These are phyloP conservation scores for Tarenaya hassleriana DNA, from an alignment of 345 rosid species.

Conservation along the genomic window DNA sequence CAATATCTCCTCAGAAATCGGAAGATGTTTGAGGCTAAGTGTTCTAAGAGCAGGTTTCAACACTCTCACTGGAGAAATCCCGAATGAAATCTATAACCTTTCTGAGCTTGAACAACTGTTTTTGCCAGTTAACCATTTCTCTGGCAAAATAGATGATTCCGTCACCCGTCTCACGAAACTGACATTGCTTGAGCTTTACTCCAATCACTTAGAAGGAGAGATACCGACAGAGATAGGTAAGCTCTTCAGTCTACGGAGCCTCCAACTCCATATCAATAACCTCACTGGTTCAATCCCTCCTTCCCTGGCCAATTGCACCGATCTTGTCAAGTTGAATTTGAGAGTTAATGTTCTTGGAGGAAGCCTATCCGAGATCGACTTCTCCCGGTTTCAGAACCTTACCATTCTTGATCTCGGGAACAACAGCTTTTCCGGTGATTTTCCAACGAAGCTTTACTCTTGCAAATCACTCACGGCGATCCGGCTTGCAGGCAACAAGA, in stretches of 20 bases:
- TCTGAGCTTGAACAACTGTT: slow-evolving; percentile 42
- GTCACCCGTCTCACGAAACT: slow-evolving; percentile 41
- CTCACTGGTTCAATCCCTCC: slow-evolving; percentile 51
- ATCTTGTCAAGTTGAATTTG: slow-evolving; percentile 47
- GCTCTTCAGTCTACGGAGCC: slow-evolving; percentile 39
- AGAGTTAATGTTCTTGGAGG: slow-evolving; percentile 58
- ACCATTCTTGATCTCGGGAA: slow-evolving; percentile 68
- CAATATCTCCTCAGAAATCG: slow-evolving; percentile 43
- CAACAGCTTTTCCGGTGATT: slow-evolving; percentile 57
- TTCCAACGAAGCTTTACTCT: slow-evolving; percentile 52
- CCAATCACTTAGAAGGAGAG: slow-evolving; percentile 44
- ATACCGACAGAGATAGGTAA: slow-evolving; percentile 53
- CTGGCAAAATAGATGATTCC: slow-evolving; percentile 42
- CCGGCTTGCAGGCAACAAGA: slow-evolving; percentile 55
- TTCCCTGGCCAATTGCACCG: slow-evolving; percentile 49
- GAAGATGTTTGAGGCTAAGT: slow-evolving; percentile 45
- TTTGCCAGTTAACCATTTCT: slow-evolving; percentile 47
- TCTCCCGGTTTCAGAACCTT: slow-evolving; percentile 47
- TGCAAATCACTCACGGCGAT: slow-evolving; percentile 61
- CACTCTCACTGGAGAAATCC: slow-evolving; percentile 50
- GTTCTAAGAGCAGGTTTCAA: slow-evolving; percentile 63
- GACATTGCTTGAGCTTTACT: slow-evolving; percentile 52
- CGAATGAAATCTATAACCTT: slow-evolving; percentile 46
- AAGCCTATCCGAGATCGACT: slow-evolving; percentile 42
- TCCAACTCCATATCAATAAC: slow-evolving; percentile 59